phyloP scores from a whole-genome alignment of 2,329 filamentous ascomycete genomes.

The Trichoderma arundinaceum region DNA sequence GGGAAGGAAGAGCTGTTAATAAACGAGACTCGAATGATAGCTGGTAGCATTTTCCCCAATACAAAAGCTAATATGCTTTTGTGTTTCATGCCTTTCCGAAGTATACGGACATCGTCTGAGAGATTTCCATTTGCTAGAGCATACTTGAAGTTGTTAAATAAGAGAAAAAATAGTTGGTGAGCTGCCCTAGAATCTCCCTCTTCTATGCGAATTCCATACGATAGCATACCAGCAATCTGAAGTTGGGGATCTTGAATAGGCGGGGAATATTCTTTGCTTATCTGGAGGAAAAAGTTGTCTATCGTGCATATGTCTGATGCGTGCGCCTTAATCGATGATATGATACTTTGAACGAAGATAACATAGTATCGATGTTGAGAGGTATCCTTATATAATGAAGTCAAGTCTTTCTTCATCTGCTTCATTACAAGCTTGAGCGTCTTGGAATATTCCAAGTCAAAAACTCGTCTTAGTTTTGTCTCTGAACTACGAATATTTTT shows the following conservation, averaged over 20 bases:
- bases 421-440: constrained; percentile 57
- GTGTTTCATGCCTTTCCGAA: constrained; percentile 57
- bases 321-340: constrained; percentile 61
- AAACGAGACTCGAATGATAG: constrained; percentile 52
- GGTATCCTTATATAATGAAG: constrained; percentile 44
- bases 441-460: constrained; percentile 51
- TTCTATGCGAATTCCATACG: constrained; percentile 60
- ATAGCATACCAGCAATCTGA: constrained; percentile 60
- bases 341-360: constrained; percentile 57
- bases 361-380: constrained; percentile 55
- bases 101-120: constrained; percentile 52
- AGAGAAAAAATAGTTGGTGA: constrained; percentile 61
- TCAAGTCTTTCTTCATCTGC: constrained; percentile 59
- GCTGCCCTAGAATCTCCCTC: constrained; percentile 57
- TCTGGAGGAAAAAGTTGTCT: constrained; percentile 62
- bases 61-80: constrained; percentile 53
- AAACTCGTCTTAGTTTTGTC: constrained; percentile 43
- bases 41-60: constrained; percentile 59
- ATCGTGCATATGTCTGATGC: constrained; percentile 59
- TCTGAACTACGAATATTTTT: constrained; percentile 51
- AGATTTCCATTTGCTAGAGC: constrained; percentile 57
- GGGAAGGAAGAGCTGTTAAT: constrained; percentile 49
- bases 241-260: constrained; percentile 61
- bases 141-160: constrained; percentile 63
- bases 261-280: constrained; percentile 62